phyloP scores from a whole-genome alignment of 768 basidiomycete species.

The Mycena latifolia region DNA sequence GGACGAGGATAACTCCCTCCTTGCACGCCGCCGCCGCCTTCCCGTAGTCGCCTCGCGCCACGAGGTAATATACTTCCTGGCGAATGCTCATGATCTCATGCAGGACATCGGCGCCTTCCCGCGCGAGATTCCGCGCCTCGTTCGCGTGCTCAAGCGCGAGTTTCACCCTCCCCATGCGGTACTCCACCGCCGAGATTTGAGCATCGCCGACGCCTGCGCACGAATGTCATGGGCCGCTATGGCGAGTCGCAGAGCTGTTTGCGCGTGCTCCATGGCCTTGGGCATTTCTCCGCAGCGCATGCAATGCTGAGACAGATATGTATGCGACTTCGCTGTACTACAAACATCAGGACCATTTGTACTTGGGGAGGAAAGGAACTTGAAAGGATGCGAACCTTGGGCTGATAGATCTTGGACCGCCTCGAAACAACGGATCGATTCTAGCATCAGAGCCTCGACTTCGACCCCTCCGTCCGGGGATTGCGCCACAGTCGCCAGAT shows the following conservation, averaged over 20 bases:
- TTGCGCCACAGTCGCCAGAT: too few relatives aligned
- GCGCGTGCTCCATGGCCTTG: not conserved
- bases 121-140: too few relatives aligned
- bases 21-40: not conserved
- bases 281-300: not conserved
- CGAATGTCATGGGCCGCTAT: not conserved
- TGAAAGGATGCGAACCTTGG: not conserved
- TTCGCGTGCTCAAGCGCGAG: not conserved
- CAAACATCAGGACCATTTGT: not conserved
- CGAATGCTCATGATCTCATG: too few relatives aligned
- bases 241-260: not conserved
- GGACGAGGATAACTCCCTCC: slow-evolving; percentile 1
- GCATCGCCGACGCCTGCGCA: not conserved
- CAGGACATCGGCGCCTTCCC: too few relatives aligned
- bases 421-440: not conserved
- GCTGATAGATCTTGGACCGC: slow-evolving; percentile 1
- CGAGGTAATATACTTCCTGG: too few relatives aligned
- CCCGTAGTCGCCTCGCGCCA: too few relatives aligned
- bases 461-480: slow-evolving; percentile 1
- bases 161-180: not conserved
- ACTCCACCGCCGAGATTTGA: not conserved
- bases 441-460: not conserved
- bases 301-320: not conserved
- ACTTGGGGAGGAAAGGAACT: not conserved
- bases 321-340: slow-evolving; percentile 1